Evolutionary conservation across 495 filamentous ascomycete species (phyloP), one percentile per base, ranked within the genome.

Genomic region (Melanomma pulvis-pyrius): DNA sequence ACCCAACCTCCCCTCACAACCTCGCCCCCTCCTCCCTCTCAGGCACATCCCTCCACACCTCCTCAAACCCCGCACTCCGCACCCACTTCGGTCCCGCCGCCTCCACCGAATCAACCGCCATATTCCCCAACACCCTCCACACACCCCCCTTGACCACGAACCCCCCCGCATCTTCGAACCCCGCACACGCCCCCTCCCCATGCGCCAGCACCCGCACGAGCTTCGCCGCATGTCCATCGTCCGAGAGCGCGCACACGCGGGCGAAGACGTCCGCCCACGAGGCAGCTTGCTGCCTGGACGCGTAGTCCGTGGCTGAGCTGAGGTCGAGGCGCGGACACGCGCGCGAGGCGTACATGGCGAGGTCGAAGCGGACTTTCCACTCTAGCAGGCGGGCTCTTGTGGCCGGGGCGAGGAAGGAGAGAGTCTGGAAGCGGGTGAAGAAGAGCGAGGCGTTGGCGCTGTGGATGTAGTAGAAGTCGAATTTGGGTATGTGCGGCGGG

Each of bases 391-490:
- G 84, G 22, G 80, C 77, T 65, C 90, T 90, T 58, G 78, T 77
- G n/a, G 72, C 75, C 0, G 71, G 56, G 17, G 71, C 71, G 34
- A 82, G 68, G 73, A 73, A 82, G 50, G 58, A 15, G 36, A 73
- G 75, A 62, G 34, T 47, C 32, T 84, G 71, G 68, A 90, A 82
- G 11, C 77, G 74, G 9, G 82, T 77, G 73, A 86, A 84, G 79
- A 90, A 90, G 30, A 90, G 85, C 11, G 83, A 83, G 34, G 74
- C 76, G 70, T 87, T 91, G 65, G 88, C 69, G 72, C 78, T 80
- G 73, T 91, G 88, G 77, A 96, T 89, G 73, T 86, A 82, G 78
- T 88, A 94, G 74, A 97, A 97, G 67, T 96, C 93, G 67, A 92
- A 81, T 71, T 87, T 91, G 63, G 86, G 75, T 19, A 79, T 59